Base-by-base conservation (phyloP, 495 filamentous ascomycete genomes). In the Hamigera avellanea region DNA sequence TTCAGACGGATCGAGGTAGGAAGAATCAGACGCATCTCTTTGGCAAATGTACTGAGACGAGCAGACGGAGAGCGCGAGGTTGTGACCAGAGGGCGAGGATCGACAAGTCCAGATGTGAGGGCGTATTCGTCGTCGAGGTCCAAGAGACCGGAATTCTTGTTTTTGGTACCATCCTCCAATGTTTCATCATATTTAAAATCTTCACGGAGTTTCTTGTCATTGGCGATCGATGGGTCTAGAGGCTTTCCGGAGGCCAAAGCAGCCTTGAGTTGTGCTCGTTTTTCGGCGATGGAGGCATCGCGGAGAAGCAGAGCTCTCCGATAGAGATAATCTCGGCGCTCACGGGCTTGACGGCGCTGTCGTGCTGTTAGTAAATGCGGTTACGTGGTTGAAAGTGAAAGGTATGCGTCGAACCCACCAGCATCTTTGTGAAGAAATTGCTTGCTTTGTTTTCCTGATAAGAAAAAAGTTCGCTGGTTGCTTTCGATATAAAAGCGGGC, bases 41-140 rank as follows among this genome's bases (percentile, higher is more conserved):
- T 99, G n/a, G 84, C 81, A 51, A 98, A 98, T 8, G 83, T 76
- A 27, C 75, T 73, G 3, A 96, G 72, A 28, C 88, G 75, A 30
- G 83, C 81, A 31, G 81, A 88, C 18, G 89, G 89, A 41, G 86
- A 83, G 33, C 91, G 73, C 32, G 82, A 86, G 3, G 93, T 96
- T 8, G 89, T 95, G 40, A 96, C 83, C n/a, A 94, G 71, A 9
- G 89, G 76, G 35, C 87, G 74, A 25, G 86, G 87, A 42, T 94
- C 86, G 13, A 86, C 73, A 39, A 94, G 72, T 16, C 87, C 87
- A 26, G 79, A 86, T 2, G 91, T 75, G 38, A 86, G 74, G 10
- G 80, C 73, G 55, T 94, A 95, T 69, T 99, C 91, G 53, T 99
- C 91, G 56, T 99, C 91, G n/a, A 99, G 64, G 43, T 85, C 81